Percentiles rank a stretch among this genome's conserved stretches.
Evolutionary conservation across 257 asterid genomes (phyloP).

Genomic region (Primulina huaijiensis): DNA sequence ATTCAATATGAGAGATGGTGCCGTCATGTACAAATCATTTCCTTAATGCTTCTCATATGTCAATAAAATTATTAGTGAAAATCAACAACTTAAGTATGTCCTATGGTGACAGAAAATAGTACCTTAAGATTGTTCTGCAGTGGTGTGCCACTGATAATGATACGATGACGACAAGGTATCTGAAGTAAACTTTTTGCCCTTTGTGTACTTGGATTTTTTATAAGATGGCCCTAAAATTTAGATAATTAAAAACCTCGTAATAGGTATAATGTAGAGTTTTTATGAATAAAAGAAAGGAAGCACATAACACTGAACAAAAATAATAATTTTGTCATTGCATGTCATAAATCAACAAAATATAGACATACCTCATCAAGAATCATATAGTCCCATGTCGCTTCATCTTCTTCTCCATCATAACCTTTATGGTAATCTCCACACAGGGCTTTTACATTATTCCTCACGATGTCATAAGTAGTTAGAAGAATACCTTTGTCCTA

Average conservation of each 20-base stretch:
- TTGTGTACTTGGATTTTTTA: slow-evolving; percentile 94
- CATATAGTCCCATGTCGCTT: slow-evolving; percentile 77
- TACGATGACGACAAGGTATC: slow-evolving; percentile 78
- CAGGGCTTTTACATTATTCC: slow-evolving; percentile 63
- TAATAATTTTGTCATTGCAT: slow-evolving; percentile 3
- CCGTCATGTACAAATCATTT: slow-evolving; percentile 11
- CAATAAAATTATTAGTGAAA: neutral
- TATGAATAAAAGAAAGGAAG: slow-evolving; percentile 9
- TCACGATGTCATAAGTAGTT: slow-evolving; percentile 89
- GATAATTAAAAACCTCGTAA: slow-evolving; percentile 5
- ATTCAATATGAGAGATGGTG: slow-evolving; percentile 9
- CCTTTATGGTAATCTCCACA: slow-evolving; percentile 50
- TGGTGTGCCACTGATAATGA: slow-evolving; percentile 97
- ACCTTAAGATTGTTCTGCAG: slow-evolving; percentile 97
- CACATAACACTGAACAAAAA: slow-evolving; percentile 4
- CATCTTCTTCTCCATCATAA: slow-evolving; percentile 59
- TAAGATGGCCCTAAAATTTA: slow-evolving; percentile 78
- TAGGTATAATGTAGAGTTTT: slow-evolving; percentile 3
- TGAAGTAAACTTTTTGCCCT: slow-evolving; percentile 97
- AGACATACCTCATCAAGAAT: slow-evolving; percentile 81
- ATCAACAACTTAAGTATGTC: slow-evolving; percentile 7
- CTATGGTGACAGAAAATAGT: slow-evolving; percentile 13
- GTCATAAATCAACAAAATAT: slow-evolving; percentile 14
- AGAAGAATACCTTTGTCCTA: slow-evolving; percentile 88
- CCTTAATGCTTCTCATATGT: neutral